Percentiles rank a stretch among this genome's conserved stretches.
These are phyloP conservation scores for Dryas octopetala DNA, from an alignment of 306 rosid genomes.

Conservation along the genomic window DNA sequence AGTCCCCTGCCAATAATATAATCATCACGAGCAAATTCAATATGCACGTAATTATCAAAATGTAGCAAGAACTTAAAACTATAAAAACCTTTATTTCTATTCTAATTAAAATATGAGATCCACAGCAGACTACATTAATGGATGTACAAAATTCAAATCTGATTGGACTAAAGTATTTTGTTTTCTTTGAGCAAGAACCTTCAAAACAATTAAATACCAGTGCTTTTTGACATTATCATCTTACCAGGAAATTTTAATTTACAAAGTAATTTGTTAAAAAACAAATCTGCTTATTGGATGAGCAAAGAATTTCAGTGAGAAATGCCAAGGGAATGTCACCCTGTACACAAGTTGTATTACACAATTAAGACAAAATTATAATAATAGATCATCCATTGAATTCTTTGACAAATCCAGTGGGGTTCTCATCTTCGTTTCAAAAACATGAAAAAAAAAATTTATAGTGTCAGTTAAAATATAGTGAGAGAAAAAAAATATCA, in stretches of 20 bases:
- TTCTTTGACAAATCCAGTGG: not conserved
- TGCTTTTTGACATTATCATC: not conserved
- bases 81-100: not conserved
- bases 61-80: conserved; percentile 11
- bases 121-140: no score
- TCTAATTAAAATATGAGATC: conserved; percentile 7
- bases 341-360: not conserved
- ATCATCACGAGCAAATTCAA: conserved; percentile 17
- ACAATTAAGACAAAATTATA: not conserved
- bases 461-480: not conserved
- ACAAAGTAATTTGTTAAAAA: not conserved
- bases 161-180: not conserved
- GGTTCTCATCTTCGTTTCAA: not conserved
- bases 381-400: not conserved
- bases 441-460: not conserved
- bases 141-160: not conserved
- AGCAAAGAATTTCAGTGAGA: not conserved
- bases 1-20: conserved; percentile 45
- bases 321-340: not conserved
- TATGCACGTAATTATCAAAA: not conserved
- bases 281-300: not conserved
- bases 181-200: not conserved
- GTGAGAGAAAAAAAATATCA: not conserved
- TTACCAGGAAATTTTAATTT: not conserved
- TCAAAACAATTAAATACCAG: not conserved